Evolutionary conservation across 2,329 filamentous ascomycete genomes (phyloP).

Genomic region (Neocatenulostroma microsporum): DNA sequence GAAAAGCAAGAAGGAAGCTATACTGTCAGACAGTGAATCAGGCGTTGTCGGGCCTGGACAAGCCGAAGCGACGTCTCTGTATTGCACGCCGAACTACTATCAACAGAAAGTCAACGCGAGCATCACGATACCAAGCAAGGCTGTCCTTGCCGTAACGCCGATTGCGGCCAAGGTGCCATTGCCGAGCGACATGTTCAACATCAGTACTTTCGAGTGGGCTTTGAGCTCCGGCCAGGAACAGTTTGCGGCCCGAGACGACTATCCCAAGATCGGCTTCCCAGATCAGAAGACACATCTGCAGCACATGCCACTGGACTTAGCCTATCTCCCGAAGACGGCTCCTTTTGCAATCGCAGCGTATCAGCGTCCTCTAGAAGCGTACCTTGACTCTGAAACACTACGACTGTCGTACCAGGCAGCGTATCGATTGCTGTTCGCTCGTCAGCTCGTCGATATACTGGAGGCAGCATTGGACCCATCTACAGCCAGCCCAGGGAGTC

Average conservation of each 20-base stretch:
- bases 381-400: slow-evolving; percentile 29
- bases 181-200: slow-evolving; percentile 20
- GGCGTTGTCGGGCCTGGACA: no score
- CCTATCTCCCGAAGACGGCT: slow-evolving; percentile 28
- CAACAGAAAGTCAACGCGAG: slow-evolving; percentile 39
- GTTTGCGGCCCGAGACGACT: slow-evolving; percentile 10
- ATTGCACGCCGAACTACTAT: slow-evolving; percentile 41
- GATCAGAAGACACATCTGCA: slow-evolving; percentile 15
- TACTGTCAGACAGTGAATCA: slow-evolving; percentile 6
- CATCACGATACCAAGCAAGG: slow-evolving; percentile 24
- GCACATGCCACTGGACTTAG: slow-evolving; percentile 18
- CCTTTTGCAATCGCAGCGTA: slow-evolving; percentile 32
- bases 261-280: slow-evolving; percentile 17
- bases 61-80: slow-evolving; percentile 33
- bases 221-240: slow-evolving; percentile 21
- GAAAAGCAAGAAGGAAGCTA: slow-evolving; percentile 5
- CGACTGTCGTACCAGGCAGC: slow-evolving; percentile 32
- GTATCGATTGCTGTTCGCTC: slow-evolving; percentile 38
- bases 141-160: slow-evolving; percentile 14
- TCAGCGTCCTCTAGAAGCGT: slow-evolving; percentile 22
- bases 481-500: slow-evolving; percentile 12
- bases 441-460: slow-evolving; percentile 29
- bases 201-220: slow-evolving; percentile 32
- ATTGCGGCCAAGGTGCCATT: slow-evolving; percentile 22
- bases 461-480: slow-evolving; percentile 9